phyloP scores from a whole-genome alignment of 1,139 yeast species.

The Zhuliangozyma blackwelliae region DNA sequence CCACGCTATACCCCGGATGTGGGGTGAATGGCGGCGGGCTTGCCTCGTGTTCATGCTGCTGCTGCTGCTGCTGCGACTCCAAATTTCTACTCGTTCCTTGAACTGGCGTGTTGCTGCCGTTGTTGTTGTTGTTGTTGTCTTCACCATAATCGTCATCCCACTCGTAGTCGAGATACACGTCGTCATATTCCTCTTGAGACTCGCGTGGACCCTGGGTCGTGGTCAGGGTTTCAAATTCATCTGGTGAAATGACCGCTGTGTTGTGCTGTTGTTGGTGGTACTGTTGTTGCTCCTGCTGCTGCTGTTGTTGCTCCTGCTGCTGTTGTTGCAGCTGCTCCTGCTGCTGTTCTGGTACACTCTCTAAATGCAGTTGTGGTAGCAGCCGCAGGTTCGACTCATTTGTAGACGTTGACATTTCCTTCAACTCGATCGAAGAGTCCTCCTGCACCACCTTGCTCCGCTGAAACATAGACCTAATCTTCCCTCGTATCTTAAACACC shows the following conservation, averaged over 20 bases:
- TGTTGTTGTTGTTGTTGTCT: conserved; percentile 11
- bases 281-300: neutral
- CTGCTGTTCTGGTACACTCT: neutral
- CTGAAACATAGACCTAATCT: neutral
- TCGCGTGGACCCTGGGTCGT: neutral
- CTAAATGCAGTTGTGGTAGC: neutral
- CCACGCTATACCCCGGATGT: conserved; percentile 28
- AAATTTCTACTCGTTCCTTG: neutral
- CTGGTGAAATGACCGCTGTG: neutral
- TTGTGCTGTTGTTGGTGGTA: neutral
- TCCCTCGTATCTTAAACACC: neutral
- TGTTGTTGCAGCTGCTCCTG: neutral
- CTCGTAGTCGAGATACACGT: conserved; percentile 18
- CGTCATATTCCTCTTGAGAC: conserved; percentile 1
- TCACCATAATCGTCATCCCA: conserved; percentile 27
- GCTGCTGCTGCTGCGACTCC: no score
- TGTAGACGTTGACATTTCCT: neutral
- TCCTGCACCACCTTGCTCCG: neutral
- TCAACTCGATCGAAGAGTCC: neutral
- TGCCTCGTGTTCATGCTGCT: neutral
- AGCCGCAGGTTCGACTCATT: neutral
- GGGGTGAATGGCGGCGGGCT: conserved; percentile 33
- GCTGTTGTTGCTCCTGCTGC: neutral
- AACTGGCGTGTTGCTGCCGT: neutral
- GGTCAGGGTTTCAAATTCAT: neutral